Percentiles rank a stretch among this genome's conserved stretches.
phyloP scores from a whole-genome alignment of 371 early-diverging fungal genomes.

The Fennellomyces sp. region DNA sequence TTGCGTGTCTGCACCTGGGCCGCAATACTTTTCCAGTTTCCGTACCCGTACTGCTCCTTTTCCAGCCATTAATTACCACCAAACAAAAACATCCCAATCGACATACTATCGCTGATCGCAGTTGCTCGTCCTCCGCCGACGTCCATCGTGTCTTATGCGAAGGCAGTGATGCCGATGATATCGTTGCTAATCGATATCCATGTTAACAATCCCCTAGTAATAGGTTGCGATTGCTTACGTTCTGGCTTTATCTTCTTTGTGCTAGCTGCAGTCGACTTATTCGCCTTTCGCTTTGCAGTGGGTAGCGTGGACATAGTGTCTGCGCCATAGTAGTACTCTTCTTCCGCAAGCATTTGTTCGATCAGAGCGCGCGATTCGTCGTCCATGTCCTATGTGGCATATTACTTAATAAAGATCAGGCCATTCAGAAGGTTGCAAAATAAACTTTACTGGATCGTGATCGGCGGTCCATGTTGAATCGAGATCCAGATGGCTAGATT shows the following conservation, averaged over 20 bases:
- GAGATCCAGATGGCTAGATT: neutral
- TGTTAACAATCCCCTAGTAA: neutral
- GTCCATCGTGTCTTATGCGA: slow-evolving; percentile 69
- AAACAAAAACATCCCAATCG: neutral
- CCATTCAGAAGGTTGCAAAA: neutral
- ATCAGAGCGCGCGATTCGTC: slow-evolving; percentile 61
- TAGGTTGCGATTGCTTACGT: slow-evolving; percentile 5
- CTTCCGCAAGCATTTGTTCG: slow-evolving; percentile 74
- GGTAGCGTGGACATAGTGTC: slow-evolving; percentile 23
- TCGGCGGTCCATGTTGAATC: neutral
- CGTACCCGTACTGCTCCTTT: slow-evolving; percentile 60
- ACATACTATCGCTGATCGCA: slow-evolving; percentile 55
- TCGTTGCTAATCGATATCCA: slow-evolving; percentile 6
- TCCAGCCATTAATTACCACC: neutral
- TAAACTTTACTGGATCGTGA: slow-evolving; percentile 1
- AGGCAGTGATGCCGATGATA: slow-evolving; percentile 60
- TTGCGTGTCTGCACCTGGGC: slow-evolving; percentile 59
- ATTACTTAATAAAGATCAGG: neutral
- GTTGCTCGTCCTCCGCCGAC: slow-evolving; percentile 40
- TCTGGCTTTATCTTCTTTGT: slow-evolving; percentile 20
- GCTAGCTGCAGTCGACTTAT: slow-evolving; percentile 2
- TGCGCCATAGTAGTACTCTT: slow-evolving; percentile 61
- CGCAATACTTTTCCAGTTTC: slow-evolving; percentile 68
- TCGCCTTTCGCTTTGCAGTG: slow-evolving; percentile 14
- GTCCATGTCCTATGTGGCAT: slow-evolving; percentile 50